Evolutionary conservation across 2,329 filamentous ascomycete species (phyloP), one percentile per base, ranked within the genome.

Genomic region (Exophiala calicioides): DNA sequence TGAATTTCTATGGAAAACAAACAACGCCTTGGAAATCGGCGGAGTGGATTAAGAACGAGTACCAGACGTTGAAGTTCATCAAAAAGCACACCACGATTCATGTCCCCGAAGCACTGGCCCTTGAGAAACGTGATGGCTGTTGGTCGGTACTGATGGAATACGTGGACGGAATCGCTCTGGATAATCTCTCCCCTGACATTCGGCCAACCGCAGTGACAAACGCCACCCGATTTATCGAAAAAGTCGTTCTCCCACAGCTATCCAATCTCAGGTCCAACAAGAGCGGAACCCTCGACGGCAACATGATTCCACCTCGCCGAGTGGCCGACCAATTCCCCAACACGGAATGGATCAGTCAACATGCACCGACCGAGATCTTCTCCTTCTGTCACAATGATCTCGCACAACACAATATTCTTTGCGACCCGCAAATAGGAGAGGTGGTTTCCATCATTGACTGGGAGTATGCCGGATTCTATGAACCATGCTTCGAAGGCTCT

Each of bases 401-500:
- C 16, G 58, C 51, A 5, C 46, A 53, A 39, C 33, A 57, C 8
- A 64, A 65, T 47, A 48, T 64, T 23, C 56, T 63, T 23, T 58
- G 62, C 19, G 55, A 62, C 43, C 62, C 61, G 12, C 38, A 60
- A 1, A 62, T 62, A 4, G 46, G 67, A 29, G 62, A 65, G 32
- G 65, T 70, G 8, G 49, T 39, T 1, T 66, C 62, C 6, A 66
- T 69, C 26, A 59, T 70, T 13, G 68, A 69, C 38, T 71, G 67
- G 67, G 67, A 71, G 45, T 67, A 65, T 50, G 62, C 61, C 8
- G 67, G 64, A 16, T 68, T 64, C 58, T 70, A 52, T 51, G 66
- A 64, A n/a, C 42, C 45, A 26, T 51, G 47, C 37, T 69, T 63
- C 37, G 62, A 64, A 15, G 30, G 30, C 2, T 6, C 8, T 10